A percentile compares a stretch with the other conserved stretches of the same genome.
These are phyloP conservation scores for Venturia pyrina DNA, from an alignment of 2,329 filamentous ascomycete genomes.

Conservation along the genomic window DNA sequence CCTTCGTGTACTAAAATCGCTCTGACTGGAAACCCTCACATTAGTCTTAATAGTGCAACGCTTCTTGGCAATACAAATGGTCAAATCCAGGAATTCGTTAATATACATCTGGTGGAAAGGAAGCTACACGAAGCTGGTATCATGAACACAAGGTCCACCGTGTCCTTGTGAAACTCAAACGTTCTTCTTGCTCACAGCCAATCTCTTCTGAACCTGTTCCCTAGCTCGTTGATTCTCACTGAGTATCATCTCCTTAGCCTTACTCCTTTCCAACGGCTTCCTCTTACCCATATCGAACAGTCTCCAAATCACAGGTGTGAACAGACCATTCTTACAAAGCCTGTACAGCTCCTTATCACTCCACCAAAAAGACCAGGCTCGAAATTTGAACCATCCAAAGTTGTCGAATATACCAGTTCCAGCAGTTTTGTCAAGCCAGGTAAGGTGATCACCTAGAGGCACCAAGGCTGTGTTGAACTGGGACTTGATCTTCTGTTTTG, in stretches of 20 bases:
- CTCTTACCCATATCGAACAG: slow-evolving; percentile 26
- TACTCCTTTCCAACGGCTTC: slow-evolving; percentile 20
- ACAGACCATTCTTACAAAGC: slow-evolving; percentile 24
- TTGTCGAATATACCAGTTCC: slow-evolving; percentile 23
- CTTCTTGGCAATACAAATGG: no score
- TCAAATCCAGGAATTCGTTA: no score
- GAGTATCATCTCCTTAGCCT: slow-evolving; percentile 20
- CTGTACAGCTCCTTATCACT: slow-evolving; percentile 23
- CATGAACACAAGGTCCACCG: no score
- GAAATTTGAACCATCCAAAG: slow-evolving; percentile 21
- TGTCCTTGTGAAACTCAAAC: neutral
- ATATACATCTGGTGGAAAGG: no score
- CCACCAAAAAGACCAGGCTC: slow-evolving; percentile 28
- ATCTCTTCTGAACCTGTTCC: neutral
- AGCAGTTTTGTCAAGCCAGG: slow-evolving; percentile 24
- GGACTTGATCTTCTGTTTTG: slow-evolving; percentile 13
- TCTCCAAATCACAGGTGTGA: slow-evolving; percentile 24
- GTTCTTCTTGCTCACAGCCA: slow-evolving; percentile 4
- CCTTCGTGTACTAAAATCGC: neutral
- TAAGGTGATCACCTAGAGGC: slow-evolving; percentile 18
- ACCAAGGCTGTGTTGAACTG: slow-evolving; percentile 19
- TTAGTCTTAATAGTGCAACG: no score
- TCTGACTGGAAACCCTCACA: no score
- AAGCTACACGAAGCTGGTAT: no score
- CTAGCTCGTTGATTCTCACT: slow-evolving; percentile 3